These are phyloP conservation scores for Bruguiera parviflora DNA, from an alignment of 345 rosid genomes.

Conservation along the genomic window DNA sequence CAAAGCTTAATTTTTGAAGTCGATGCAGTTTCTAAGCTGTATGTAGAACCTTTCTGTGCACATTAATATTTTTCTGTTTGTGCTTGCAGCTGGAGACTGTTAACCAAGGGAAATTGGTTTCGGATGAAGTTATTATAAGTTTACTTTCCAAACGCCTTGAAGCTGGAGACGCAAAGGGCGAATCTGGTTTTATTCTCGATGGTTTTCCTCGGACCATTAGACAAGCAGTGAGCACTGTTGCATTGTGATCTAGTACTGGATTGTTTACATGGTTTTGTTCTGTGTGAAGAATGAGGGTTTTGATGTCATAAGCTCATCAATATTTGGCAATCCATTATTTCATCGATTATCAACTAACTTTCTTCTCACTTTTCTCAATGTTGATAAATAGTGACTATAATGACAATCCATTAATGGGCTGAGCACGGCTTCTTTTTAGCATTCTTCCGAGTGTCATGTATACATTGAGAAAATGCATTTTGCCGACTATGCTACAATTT, in stretches of 20 bases:
- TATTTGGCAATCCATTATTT: neutral
- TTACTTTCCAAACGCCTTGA: conserved; percentile 75
- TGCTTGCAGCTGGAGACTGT: conserved; percentile 78
- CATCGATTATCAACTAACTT: neutral
- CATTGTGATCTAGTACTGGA: conserved; percentile 1
- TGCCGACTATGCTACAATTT: too few species aligned
- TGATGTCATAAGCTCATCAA: neutral
- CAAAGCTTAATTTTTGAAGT: too few species aligned
- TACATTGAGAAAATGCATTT: too few species aligned
- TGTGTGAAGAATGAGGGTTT: neutral
- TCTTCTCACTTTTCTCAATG: neutral
- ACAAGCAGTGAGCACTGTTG: conserved; percentile 72
- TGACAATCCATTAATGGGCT: too few species aligned
- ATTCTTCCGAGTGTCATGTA: too few species aligned
- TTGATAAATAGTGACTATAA: neutral
- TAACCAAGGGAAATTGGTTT: conserved; percentile 75
- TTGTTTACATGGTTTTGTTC: neutral
- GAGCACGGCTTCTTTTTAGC: too few species aligned
- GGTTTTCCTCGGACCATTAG: conserved; percentile 92
- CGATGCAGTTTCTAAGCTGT: too few species aligned
- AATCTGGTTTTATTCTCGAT: conserved; percentile 94
- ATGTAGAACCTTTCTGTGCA: too few species aligned
- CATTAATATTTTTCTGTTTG: conserved; percentile 2
- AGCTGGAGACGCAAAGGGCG: conserved; percentile 70
- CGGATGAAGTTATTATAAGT: conserved; percentile 81